A percentile compares a stretch with the other conserved stretches of the same genome.
Evolutionary conservation across 768 basidiomycete species (phyloP).

Genomic region (Pleurotus salmoneostramineus): DNA sequence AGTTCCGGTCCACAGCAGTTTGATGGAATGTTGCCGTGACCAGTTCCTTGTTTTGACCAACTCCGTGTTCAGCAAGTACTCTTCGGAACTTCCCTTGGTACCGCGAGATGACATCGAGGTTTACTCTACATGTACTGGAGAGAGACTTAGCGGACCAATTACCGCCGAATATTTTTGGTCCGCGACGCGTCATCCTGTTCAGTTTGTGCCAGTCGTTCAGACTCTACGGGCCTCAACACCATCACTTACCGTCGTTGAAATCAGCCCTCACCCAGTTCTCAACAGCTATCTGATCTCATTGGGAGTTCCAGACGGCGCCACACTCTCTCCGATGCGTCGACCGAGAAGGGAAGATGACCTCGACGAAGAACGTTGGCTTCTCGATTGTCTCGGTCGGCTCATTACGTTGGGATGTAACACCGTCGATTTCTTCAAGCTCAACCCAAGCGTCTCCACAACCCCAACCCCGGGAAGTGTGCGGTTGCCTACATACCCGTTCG

Average conservation of each 20-base stretch:
- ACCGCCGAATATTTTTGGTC: conserved; percentile 37
- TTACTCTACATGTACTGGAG: conserved; percentile 34
- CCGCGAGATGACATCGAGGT: conserved; percentile 29
- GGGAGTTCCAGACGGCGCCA: background rate
- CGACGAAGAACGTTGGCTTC: background rate
- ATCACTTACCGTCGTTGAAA: conserved; percentile 26
- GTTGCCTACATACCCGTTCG: background rate
- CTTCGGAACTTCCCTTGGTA: conserved; percentile 17
- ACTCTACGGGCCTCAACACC: conserved; percentile 15
- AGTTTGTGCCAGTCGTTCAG: conserved; percentile 28
- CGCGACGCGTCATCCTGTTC: conserved; percentile 31
- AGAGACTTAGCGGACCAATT: conserved; percentile 16
- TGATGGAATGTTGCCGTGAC: conserved; percentile 31
- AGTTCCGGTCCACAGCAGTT: conserved; percentile 32
- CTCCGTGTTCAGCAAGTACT: conserved; percentile 14
- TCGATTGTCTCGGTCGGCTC: background rate
- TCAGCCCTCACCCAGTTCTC: conserved; percentile 30
- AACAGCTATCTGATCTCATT: background rate
- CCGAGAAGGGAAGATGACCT: background rate
- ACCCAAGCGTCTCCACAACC: background rate
- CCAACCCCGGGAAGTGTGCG: background rate
- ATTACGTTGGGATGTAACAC: background rate
- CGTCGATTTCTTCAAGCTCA: background rate
- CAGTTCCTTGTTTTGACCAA: background rate
- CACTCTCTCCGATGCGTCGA: background rate